Base-by-base conservation (phyloP, 441 rosid species). In the Croton laevigatus region DNA sequence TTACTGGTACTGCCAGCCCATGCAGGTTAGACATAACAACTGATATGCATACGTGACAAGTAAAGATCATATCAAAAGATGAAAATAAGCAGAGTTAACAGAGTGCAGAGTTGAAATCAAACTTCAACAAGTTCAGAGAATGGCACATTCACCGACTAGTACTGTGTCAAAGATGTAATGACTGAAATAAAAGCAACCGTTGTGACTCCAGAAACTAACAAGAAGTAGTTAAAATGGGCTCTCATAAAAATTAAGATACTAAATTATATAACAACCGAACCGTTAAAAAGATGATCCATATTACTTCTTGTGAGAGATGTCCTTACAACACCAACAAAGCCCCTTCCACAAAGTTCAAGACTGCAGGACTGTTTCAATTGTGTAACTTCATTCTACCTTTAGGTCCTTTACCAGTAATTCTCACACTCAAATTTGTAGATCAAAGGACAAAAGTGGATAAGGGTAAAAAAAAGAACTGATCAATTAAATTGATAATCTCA, bases 211-310 rank as follows among this genome's bases (percentile, higher is more conserved):
- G 27, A 2, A 52, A 36, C 52, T 46, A 64, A 46, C 13, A 55
- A 32, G 22, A 65, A 44, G 38, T 8, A 32, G 55, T 63, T 20
- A 45, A 57, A 55, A 11, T 60, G 2, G 36, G 65, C 12, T 38
- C 75, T 57, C 51, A 34, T 36, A 20, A 44, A 64, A 71, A 54
- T n/a, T 27, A 37, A 44, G 64, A 63, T 45, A 27, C 17, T 52
- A 8, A 16, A 27, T 62, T 23, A 4, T 7, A 63, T 27, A 57
- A 23, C 54, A 46, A 54, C 69, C 20, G 48, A 48, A 63, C 44
- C 57, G 32, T 22, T n/a, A 44, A 68, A 58, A 11, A 59, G 32
- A 55, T 4, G 19, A 10, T 7, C 54, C 38, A n/a, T 34, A 37
- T 58, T 44, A 44, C 27, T 42, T 45, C 27, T 32, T 23, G 64